Evolutionary conservation across 1,139 yeast genomes (phyloP).

Genomic region (Arxiozyma heterogenica): DNA sequence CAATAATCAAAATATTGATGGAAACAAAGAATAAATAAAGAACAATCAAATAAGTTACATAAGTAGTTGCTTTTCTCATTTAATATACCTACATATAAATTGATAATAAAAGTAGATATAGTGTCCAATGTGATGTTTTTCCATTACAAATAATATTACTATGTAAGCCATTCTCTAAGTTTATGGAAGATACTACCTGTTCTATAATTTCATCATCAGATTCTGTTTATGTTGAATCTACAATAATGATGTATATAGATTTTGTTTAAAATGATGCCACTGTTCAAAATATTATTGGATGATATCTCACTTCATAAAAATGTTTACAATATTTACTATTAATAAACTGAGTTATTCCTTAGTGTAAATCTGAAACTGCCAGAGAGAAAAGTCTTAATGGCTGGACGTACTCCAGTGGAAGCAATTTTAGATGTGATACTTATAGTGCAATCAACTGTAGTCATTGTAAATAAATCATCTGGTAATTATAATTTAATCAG

Average conservation of each 20-base stretch:
- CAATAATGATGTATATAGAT: too few species aligned
- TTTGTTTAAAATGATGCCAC: neutral
- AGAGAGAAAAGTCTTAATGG: neutral
- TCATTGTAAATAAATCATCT: slow-evolving; percentile 27
- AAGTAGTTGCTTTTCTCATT: too few species aligned
- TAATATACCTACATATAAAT: neutral
- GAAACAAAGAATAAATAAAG: too few species aligned
- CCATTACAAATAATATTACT: neutral
- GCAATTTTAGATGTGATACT: neutral
- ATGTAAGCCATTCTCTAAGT: neutral
- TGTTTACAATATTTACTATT: neutral
- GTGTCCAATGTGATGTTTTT: neutral
- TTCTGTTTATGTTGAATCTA: neutral
- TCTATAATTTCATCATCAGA: neutral
- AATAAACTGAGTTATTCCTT: too few species aligned
- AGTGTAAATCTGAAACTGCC: neutral
- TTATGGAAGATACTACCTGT: neutral
- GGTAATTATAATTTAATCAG: slow-evolving; percentile 34
- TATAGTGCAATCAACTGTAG: neutral
- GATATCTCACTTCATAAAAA: neutral
- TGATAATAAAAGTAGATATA: too few species aligned
- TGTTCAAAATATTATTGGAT: neutral
- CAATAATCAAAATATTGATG: too few species aligned
- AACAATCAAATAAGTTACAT: too few species aligned
- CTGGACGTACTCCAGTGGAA: neutral